Conservation (phyloP, 352 stramenopile genomes). For the Phytopythium boreale region DNA sequence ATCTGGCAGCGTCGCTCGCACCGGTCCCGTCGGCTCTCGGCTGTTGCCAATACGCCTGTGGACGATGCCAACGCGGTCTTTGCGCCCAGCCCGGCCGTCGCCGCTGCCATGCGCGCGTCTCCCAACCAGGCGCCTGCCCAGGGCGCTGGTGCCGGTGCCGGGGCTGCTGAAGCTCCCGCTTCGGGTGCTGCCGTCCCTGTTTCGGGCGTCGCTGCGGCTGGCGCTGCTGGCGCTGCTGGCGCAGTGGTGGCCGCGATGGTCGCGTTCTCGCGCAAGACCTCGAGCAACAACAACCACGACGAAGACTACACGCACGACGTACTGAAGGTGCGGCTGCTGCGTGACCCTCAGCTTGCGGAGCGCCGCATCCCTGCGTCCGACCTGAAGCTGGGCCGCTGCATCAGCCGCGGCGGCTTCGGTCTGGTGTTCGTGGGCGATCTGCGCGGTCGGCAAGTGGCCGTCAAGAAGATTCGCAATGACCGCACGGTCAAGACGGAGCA, state of each 20-base stretch:
- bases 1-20: slow-evolving; percentile 27
- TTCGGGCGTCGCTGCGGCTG: neutral
- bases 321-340: slow-evolving; percentile 24
- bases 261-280: neutral
- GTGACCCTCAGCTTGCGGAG: slow-evolving; percentile 28
- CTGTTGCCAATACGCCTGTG: slow-evolving; percentile 19
- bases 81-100: slow-evolving; percentile 7
- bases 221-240: slow-evolving; percentile 8
- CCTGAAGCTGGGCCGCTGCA: slow-evolving; percentile 29
- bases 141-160: neutral
- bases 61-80: slow-evolving; percentile 18
- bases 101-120: neutral
- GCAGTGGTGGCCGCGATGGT: slow-evolving; percentile 10
- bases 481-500: slow-evolving; percentile 28
- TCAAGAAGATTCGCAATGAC: slow-evolving; percentile 47
- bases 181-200: neutral
- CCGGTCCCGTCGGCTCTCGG: slow-evolving; percentile 20
- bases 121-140: neutral
- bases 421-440: slow-evolving; percentile 42
- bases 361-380: slow-evolving; percentile 33
- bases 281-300: slow-evolving; percentile 12
- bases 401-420: slow-evolving; percentile 40
- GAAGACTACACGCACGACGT: slow-evolving; percentile 25
- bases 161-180: neutral
- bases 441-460: slow-evolving; percentile 29